phyloP scores from a whole-genome alignment of 2,329 filamentous ascomycete species.

The Akanthomyces uredinophilus region DNA sequence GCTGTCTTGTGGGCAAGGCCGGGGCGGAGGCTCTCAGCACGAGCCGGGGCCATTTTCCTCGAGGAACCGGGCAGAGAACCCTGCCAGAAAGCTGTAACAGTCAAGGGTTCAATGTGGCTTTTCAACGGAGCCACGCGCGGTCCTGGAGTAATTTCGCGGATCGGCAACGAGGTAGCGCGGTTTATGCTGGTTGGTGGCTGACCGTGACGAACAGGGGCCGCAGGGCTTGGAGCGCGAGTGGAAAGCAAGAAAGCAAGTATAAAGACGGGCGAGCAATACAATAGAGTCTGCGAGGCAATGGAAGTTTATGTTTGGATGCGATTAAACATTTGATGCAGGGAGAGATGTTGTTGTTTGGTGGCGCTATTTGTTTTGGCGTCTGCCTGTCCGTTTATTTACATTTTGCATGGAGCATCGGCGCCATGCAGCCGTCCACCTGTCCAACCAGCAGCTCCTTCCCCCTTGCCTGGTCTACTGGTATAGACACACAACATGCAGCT shows the following conservation, averaged over 20 bases:
- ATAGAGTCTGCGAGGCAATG: not conserved
- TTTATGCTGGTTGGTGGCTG: slow-evolving; percentile 4
- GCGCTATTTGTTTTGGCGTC: slow-evolving; percentile 7
- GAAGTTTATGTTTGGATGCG: not conserved
- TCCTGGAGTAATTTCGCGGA: slow-evolving; percentile 20
- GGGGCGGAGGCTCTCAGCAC: not conserved
- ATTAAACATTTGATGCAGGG: not conserved
- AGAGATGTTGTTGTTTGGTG: slow-evolving; percentile 10
- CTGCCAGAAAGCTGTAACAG: slow-evolving; percentile 10
- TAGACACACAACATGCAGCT: not conserved
- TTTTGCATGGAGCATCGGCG: slow-evolving; percentile 12
- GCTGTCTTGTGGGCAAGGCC: slow-evolving; percentile 5
- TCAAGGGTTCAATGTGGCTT: slow-evolving; percentile 11
- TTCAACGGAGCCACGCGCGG: slow-evolving; percentile 7
- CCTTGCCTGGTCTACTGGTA: not conserved
- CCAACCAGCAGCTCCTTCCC: slow-evolving; percentile 8
- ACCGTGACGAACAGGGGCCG: not conserved
- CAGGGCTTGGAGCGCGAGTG: not conserved
- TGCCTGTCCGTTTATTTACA: slow-evolving; percentile 7
- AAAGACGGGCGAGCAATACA: not conserved
- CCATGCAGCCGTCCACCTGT: not conserved
- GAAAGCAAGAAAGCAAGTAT: not conserved
- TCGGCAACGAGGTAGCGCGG: slow-evolving; percentile 13
- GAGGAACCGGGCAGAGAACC: not conserved
- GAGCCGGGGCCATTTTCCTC: slow-evolving; percentile 5